Percentiles rank a stretch among this genome's conserved stretches.
Evolutionary conservation across 2,329 filamentous ascomycete genomes (phyloP).

Genomic region (Lecanosticta acicola): DNA sequence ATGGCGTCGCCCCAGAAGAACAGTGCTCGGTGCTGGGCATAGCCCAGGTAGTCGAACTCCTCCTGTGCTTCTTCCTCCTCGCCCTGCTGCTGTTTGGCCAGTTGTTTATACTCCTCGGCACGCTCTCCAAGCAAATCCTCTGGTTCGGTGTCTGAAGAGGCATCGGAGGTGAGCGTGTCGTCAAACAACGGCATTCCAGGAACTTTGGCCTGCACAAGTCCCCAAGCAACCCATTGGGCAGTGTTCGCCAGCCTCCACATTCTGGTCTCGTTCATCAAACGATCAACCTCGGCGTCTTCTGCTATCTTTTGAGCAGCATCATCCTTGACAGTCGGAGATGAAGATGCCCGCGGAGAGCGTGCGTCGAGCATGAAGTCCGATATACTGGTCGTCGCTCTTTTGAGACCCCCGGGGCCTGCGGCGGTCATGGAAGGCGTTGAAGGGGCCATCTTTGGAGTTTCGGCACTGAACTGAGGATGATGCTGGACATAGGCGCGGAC

Average conservation of each 20-base stretch:
- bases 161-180: slow-evolving; percentile 17
- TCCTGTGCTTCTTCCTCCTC: slow-evolving; percentile 53
- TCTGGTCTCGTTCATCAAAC: slow-evolving; percentile 69
- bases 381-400: slow-evolving; percentile 38
- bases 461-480: slow-evolving; percentile 58
- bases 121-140: slow-evolving; percentile 30
- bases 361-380: slow-evolving; percentile 72
- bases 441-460: slow-evolving; percentile 31
- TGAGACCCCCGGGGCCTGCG: slow-evolving; percentile 20
- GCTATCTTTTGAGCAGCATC: slow-evolving; percentile 50
- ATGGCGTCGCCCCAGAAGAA: slow-evolving; percentile 95
- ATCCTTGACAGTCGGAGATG: slow-evolving; percentile 13
- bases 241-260: slow-evolving; percentile 86
- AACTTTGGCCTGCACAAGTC: slow-evolving; percentile 88
- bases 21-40: slow-evolving; percentile 82
- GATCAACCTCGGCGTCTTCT: slow-evolving; percentile 60
- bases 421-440: slow-evolving; percentile 20
- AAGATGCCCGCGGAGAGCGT: slow-evolving; percentile 39
- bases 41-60: slow-evolving; percentile 88
- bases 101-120: slow-evolving; percentile 23
- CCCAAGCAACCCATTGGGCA: slow-evolving; percentile 92
- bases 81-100: slow-evolving; percentile 19
- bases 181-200: slow-evolving; percentile 58
- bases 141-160: slow-evolving; percentile 24
- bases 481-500: slow-evolving; percentile 83